Evolutionary conservation across 306 rosid species (phyloP).

Genomic region (Elaeagnus macrophylla): DNA sequence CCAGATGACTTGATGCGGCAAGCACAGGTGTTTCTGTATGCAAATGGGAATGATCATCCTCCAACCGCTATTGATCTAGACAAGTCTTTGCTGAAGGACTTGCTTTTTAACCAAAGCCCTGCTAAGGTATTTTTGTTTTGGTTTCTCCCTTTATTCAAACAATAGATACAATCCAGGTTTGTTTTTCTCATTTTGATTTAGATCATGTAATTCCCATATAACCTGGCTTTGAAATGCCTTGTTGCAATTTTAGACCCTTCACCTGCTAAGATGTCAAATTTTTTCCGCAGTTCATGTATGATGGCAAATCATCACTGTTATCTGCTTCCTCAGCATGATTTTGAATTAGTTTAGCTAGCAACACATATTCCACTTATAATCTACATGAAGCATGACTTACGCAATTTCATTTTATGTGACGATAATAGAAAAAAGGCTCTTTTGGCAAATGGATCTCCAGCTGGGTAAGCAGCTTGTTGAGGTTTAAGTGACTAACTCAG

Average conservation of each 20-base stretch:
- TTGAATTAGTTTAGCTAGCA: too few species aligned
- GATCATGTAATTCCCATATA: not conserved
- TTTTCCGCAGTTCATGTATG: not conserved
- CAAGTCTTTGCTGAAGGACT: conserved; percentile 64
- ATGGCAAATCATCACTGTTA: not conserved
- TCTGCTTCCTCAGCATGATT: too few species aligned
- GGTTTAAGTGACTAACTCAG: too few species aligned
- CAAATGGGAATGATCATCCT: conserved; percentile 69
- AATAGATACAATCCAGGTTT: not conserved
- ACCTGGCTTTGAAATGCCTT: not conserved
- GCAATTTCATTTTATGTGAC: too few species aligned
- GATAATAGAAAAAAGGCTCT: too few species aligned
- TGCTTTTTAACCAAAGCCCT: conserved; percentile 85
- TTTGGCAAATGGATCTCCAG: too few species aligned
- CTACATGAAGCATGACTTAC: too few species aligned
- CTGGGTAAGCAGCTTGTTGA: too few species aligned
- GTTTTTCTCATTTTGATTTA: too few species aligned
- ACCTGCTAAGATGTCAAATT: too few species aligned
- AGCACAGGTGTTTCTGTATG: conserved; percentile 75
- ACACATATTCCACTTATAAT: too few species aligned
- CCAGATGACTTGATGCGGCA: conserved; percentile 80
- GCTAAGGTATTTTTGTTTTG: conserved; percentile 46
- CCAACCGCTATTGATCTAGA: conserved; percentile 82
- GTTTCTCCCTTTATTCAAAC: not conserved
- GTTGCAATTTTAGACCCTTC: not conserved